These are phyloP conservation scores for Naganishia albida DNA, from an alignment of 1,284 basidiomycete species.

Conservation along the genomic window DNA sequence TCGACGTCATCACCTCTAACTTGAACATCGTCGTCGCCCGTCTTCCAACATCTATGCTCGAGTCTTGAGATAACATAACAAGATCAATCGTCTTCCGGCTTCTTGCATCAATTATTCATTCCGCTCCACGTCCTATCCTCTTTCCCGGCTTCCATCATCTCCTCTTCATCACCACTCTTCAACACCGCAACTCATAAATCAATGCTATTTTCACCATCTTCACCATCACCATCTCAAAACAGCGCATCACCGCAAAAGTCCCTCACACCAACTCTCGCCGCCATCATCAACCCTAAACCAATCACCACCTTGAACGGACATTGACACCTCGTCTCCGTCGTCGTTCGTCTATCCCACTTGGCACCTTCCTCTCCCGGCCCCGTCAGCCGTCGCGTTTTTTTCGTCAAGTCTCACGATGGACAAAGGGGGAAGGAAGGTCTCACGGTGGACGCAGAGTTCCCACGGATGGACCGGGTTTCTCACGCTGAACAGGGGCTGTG, in stretches of 20 bases:
- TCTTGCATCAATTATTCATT: no score
- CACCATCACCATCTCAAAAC: background rate
- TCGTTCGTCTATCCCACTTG: no score
- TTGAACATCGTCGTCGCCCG: no score
- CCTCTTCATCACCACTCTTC: background rate
- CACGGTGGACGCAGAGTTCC: slow-evolving; percentile 7
- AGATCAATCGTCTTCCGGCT: background rate
- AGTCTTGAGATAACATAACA: no score
- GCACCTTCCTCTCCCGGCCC: background rate
- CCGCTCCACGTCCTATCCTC: no score
- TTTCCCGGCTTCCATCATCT: background rate
- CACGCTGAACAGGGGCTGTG: background rate
- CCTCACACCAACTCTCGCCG: background rate
- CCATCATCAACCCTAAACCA: background rate
- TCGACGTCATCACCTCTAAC: no score
- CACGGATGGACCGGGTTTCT: background rate
- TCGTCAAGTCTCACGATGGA: slow-evolving; percentile 5
- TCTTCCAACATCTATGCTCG: no score
- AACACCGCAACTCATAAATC: background rate
- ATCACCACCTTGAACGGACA: slow-evolving; percentile 5
- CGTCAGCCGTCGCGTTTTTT: slow-evolving; percentile 23
- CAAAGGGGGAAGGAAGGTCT: background rate
- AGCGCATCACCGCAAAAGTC: background rate
- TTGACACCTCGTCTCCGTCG: background rate
- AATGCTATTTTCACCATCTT: background rate